These are phyloP conservation scores for Penicillium glabrum DNA, from an alignment of 2,329 filamentous ascomycete genomes.

Conservation along the genomic window DNA sequence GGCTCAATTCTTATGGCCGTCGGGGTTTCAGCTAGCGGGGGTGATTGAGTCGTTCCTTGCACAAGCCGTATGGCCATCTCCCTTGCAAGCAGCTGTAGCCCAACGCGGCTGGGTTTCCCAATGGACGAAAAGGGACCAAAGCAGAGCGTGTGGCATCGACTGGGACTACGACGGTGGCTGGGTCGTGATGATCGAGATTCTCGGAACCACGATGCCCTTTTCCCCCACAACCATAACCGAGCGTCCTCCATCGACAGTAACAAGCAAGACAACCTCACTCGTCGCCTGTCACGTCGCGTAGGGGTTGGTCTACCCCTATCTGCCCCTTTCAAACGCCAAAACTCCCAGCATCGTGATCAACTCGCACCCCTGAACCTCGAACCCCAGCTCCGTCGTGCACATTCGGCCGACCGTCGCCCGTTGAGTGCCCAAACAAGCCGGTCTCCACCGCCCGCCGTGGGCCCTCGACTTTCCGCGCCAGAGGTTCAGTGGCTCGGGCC, in stretches of 20 bases:
- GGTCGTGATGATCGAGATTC: slow-evolving; percentile 40
- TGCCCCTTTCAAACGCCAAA: slow-evolving; percentile 78
- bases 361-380: slow-evolving; percentile 66
- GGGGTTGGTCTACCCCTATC: slow-evolving; percentile 74
- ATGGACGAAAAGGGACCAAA: slow-evolving; percentile 38
- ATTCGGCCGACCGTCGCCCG: slow-evolving; percentile 56
- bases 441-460: slow-evolving; percentile 42
- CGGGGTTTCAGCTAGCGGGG: slow-evolving; percentile 30
- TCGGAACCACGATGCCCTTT: slow-evolving; percentile 13
- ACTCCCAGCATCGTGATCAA: slow-evolving; percentile 75
- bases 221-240: slow-evolving; percentile 15
- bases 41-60: slow-evolving; percentile 37
- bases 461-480: slow-evolving; percentile 41
- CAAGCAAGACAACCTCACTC: slow-evolving; percentile 35
- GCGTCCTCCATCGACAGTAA: slow-evolving; percentile 17
- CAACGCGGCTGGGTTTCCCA: slow-evolving; percentile 36
- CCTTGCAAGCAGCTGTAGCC: slow-evolving; percentile 40
- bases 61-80: slow-evolving; percentile 44
- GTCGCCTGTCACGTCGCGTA: slow-evolving; percentile 51
- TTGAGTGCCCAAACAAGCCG: slow-evolving; percentile 45
- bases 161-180: slow-evolving; percentile 44
- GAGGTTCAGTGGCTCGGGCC: slow-evolving; percentile 41
- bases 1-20: slow-evolving; percentile 39
- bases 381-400: slow-evolving; percentile 58
- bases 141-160: slow-evolving; percentile 48